These are phyloP conservation scores for Cordyceps fumosorosea DNA, from an alignment of 2,329 filamentous ascomycete genomes.

Conservation along the genomic window DNA sequence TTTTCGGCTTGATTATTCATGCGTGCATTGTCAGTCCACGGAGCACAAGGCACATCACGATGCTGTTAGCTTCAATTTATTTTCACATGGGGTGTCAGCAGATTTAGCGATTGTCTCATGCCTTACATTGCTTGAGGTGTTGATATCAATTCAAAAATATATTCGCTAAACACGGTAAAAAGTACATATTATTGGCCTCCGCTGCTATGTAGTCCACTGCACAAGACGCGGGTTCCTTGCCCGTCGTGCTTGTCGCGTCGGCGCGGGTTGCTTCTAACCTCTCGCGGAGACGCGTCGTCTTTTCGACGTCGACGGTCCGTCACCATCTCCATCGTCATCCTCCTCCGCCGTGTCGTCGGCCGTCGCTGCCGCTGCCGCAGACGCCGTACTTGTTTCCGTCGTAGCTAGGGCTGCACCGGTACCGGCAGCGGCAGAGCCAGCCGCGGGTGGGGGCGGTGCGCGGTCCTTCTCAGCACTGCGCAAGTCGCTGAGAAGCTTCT, in stretches of 20 bases:
- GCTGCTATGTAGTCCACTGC: neutral
- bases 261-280: slow-evolving; percentile 21
- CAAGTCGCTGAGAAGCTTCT: slow-evolving; percentile 70
- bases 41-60: neutral
- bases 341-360: slow-evolving; percentile 41
- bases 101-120: neutral
- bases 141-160: neutral
- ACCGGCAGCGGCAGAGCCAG: neutral
- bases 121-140: neutral
- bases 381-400: slow-evolving; percentile 17
- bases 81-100: neutral
- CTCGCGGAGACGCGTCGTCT: slow-evolving; percentile 30
- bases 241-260: neutral
- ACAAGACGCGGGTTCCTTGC: neutral
- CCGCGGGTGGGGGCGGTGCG: slow-evolving; percentile 25
- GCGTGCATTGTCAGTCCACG: neutral
- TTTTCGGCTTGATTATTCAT: neutral
- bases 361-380: slow-evolving; percentile 17
- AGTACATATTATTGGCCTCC: neutral
- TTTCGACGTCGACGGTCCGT: slow-evolving; percentile 27
- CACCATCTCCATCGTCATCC: slow-evolving; percentile 42
- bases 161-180: neutral
- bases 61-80: neutral
- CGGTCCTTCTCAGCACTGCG: slow-evolving; percentile 62
- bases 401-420: neutral